Evolutionary conservation across 441 rosid species (phyloP), one percentile per base, ranked within the genome.

Genomic region (Manihot esculenta): DNA sequence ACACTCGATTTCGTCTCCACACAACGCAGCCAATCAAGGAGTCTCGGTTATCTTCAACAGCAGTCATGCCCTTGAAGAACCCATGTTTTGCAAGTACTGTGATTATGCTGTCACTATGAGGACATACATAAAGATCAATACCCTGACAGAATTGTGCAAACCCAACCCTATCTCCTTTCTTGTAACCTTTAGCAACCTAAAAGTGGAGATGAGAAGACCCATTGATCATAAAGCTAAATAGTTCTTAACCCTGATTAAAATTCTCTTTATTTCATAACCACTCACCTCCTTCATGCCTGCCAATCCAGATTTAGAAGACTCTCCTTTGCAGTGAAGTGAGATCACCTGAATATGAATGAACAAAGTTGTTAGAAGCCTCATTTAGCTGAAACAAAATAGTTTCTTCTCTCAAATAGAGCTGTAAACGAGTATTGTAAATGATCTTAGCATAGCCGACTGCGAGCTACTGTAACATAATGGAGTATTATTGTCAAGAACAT

Each of bases 51-150:
- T 74, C 72, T 55, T 77, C 73, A 44, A 74, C 51, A 45, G 77
- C 79, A 30, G 70, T 63, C 81, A 74, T 77, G 58, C 84, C 84
- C 65, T 80, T 80, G 69, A 80, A 77, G 77, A 80, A 77, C 26
- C 84, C 84, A 72, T 80, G 71, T 66, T 74, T 80, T 54, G 84
- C 84, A 69, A 80, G 77, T 69, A 77, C 60, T 51, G 84, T 77
- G 56, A 77, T 80, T 41, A 80, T 80, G 56, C 73, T 57, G 48
- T 80, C 73, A 66, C 70, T 80, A 49, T 64, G 70, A 75, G 81
- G 76, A 66, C 81, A 77, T 21, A 77, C 64, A 69, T 80, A 80
- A 50, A 80, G 76, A 69, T 80, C 81, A 74, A 68, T 62, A 11
- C 84, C 81, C 5, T 78, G 77, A 11, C 77, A 68, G 42, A 77